Evolutionary conservation across 345 rosid genomes (phyloP), one percentile per base, ranked within the genome.

Genomic region (Corchorus olitorius): DNA sequence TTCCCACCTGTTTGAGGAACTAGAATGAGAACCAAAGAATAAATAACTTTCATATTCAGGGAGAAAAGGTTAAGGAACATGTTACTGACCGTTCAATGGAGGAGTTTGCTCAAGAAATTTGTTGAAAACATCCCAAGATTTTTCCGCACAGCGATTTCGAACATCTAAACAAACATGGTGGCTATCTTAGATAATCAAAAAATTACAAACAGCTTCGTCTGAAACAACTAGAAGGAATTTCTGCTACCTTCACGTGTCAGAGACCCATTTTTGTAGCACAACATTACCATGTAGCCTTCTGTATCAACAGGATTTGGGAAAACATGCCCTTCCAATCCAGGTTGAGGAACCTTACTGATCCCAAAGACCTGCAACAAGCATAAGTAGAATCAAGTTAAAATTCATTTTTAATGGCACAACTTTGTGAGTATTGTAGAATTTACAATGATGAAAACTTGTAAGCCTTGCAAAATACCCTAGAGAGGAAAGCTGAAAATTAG

Each of bases 261-360:
- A 78, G 99, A 94, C n/a, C 89, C 97, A 80, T 94, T 93, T 84
- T 92, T 91, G 89, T 92, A 93, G 54, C 78, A 81, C 82, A 96
- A 78, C 98, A 96, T 93, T 72, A 93, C 91, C 98, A 93, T 93
- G 84, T 93, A 96, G 78, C 97, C 90, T 72, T 92, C 84, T n/a
- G 88, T 87, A 79, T 96, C 97, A 37, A 93, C 97, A 1, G 98
- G 98, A 84, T 91, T 91, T 19, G 99, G 97, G 65, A 93, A 85
- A 62, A 96, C 89, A 64, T 96, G 97, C 39, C 98, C 98, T 82
- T 93, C 98, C 70, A 96, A 85, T 77, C 92, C 59, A 6, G 99
- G 97, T 76, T 88, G 82, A 75, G 89, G 92, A 80, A 89, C 89
- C 78, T 79, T 80, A 35, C 97, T 88, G 55, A 96, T 92, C 70